Evolutionary conservation across 140 eudicot species (phyloP), one percentile per base, ranked within the genome.

Genomic region (Bidens hawaiensis): DNA sequence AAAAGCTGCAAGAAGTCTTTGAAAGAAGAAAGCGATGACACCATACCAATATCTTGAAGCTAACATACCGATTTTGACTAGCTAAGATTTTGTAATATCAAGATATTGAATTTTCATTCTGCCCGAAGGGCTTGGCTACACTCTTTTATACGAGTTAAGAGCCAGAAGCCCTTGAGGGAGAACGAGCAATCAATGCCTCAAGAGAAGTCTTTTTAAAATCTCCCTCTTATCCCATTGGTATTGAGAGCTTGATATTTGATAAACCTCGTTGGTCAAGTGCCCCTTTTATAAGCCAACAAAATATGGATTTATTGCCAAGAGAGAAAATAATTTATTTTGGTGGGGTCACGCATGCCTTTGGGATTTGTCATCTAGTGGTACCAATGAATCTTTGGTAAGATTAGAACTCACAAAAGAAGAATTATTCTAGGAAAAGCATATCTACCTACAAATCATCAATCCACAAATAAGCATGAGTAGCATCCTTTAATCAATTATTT

Each of bases 131-230:
- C 72, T 62, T 62, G 62, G 26, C 61, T 53, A 59, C 59, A 18
- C 33, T 4, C 54, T 65, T 31, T 69, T 62, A 64, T 2, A n/a
- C n/a, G n/a, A n/a, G n/a, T 19, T 24, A n/a, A n/a, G n/a, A 40
- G 46, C 57, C 49, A 65, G 81, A 76, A 76, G 81, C 81, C 81
- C 59, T 71, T 76, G 77, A 76, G 81, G 81, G 81, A 76, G 81
- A 76, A 60, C 45, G 71, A 70, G 60, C 30, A 70, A 58, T 67
- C 77, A 70, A 70, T 58, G 74, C 74, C 77, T 65, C 3, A n/a
- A n/a, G 73, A 22, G 21, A 53, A 43, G 59, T 14, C 40, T 42
- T 0, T 13, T 31, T 61, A 19, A 4, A 63, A 19, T 11, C 21
- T 31, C 58, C 15, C 38, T 46, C 54, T n/a, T n/a, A n/a, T n/a